Conservation (phyloP, 495 filamentous ascomycete species). For the Aspergillus nidulans region DNA sequence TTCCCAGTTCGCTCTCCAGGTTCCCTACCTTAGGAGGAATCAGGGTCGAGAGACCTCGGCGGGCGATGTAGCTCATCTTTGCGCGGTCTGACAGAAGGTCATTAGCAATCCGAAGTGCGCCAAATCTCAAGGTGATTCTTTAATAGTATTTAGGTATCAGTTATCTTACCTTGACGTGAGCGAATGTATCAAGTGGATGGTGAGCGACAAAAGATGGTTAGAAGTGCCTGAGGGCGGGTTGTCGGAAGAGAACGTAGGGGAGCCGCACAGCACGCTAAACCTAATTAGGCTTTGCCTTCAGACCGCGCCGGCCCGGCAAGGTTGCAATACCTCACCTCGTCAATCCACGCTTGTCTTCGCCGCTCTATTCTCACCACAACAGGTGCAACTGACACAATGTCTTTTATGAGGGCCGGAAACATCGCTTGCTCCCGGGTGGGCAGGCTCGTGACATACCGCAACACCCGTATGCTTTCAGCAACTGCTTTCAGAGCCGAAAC, state of each 20-base stretch:
- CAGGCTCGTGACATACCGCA: slow-evolving; percentile 29
- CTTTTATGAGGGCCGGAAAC: slow-evolving; percentile 41
- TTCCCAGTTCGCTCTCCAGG: slow-evolving; percentile 5
- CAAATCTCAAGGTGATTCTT: neutral
- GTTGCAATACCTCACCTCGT: slow-evolving; percentile 34
- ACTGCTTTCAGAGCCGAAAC: slow-evolving; percentile 18
- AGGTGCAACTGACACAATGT: slow-evolving; percentile 32
- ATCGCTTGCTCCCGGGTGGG: slow-evolving; percentile 34
- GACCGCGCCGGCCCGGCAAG: slow-evolving; percentile 30
- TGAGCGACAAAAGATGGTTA: slow-evolving; percentile 33
- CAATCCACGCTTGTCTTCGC: slow-evolving; percentile 17
- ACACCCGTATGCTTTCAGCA: slow-evolving; percentile 35
- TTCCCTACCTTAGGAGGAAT: slow-evolving; percentile 90
- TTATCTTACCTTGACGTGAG: slow-evolving; percentile 32
- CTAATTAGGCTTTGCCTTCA: slow-evolving; percentile 34
- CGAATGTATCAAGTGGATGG: slow-evolving; percentile 33
- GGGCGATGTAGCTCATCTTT: slow-evolving; percentile 85
- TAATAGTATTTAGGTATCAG: neutral
- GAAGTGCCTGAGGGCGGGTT: slow-evolving; percentile 37
- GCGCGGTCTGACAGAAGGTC: slow-evolving; percentile 31
- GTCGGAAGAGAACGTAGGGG: slow-evolving; percentile 37
- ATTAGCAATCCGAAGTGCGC: slow-evolving; percentile 24
- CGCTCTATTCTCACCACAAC: slow-evolving; percentile 21
- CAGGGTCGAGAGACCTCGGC: slow-evolving; percentile 90
- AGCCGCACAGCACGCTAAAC: slow-evolving; percentile 38